phyloP scores from a whole-genome alignment of 805 yeast species.

The Scheffersomyces coipomensis region DNA sequence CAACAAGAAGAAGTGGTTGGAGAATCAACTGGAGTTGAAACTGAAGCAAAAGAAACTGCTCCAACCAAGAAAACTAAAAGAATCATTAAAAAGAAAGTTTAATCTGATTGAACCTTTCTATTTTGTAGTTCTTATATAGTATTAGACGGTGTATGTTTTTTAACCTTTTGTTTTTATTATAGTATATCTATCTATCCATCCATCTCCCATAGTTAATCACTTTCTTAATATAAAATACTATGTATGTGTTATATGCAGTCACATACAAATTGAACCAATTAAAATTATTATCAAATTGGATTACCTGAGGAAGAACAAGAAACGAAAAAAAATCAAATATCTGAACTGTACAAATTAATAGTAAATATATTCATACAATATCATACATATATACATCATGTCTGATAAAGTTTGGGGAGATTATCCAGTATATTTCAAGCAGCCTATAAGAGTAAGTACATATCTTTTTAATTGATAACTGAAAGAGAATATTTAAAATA shows the following conservation, averaged over 20 bases:
- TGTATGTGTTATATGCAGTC: background rate
- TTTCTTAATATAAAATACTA: background rate
- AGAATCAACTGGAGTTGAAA: slow-evolving; percentile 10
- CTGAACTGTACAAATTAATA: background rate
- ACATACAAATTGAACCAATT: slow-evolving; percentile 2
- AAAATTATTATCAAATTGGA: slow-evolving; percentile 4
- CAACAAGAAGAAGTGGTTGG: slow-evolving; percentile 9
- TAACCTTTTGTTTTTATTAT: too few species aligned
- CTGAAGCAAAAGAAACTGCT: slow-evolving; percentile 9
- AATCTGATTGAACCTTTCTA: background rate
- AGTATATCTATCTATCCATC: too few species aligned
- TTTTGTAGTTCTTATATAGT: background rate
- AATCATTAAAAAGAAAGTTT: slow-evolving; percentile 1
- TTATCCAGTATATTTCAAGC: slow-evolving; percentile 57
- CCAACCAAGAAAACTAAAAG: slow-evolving; percentile 15
- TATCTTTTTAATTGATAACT: too few species aligned
- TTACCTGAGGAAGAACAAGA: slow-evolving; percentile 1
- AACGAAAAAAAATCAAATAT: background rate
- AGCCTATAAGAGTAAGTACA: slow-evolving; percentile 60
- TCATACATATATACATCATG: slow-evolving; percentile 10
- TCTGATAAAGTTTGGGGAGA: slow-evolving; percentile 46
- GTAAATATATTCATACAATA: slow-evolving; percentile 5
- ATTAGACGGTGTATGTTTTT: too few species aligned
- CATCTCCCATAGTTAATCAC: background rate
- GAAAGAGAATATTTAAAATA: too few species aligned